Base-by-base conservation (phyloP, 345 rosid genomes). In the Bretschneidera sinensis region DNA sequence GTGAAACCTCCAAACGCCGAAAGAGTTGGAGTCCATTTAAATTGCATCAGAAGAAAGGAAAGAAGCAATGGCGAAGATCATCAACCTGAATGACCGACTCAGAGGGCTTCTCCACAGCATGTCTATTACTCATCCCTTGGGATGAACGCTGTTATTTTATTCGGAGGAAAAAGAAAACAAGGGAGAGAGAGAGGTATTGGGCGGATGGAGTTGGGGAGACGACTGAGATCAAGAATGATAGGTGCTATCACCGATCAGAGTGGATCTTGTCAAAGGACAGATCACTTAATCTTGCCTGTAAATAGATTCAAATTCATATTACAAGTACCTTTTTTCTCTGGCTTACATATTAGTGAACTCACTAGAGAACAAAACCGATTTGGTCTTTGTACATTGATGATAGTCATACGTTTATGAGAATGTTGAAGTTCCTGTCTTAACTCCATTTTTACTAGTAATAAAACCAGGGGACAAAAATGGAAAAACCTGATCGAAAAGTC, bases 1-100 rank as follows among this genome's bases (percentile, higher is more conserved):
- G 86, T 21, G 99, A 91, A 71, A 85, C 92, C 53, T 81, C 92
- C 1, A 86, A 83, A 66, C 95, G 92, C 20, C 82, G 88, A 70
- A 91, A 91, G 73, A 95, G 94, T 72, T 95, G 90, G 99, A 91
- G 97, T 60, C 99, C 95, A 2, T 95, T 91, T 72, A 86, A 86
- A 80, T 72, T 88, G 75, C 71, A 79, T 69, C 91, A 86, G 63
- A 86, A 79, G 83, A 94, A 86, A 75, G 77, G 81, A 45, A 91
- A 83, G 84, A 91, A 77, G 73, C 95, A 95, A 69, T 86, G 92
- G 95, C 77, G 99, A 62, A 86, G 99, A 79, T 74, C 96, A 19
- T 87, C 95, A 1, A 79, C 87, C 63, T 82, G 77, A 74, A 61
- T 17, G 48, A 24, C 33, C 55, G 52, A 62, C 56, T 52, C 64